These are phyloP conservation scores for Tricholoma flavovirens DNA, from an alignment of 768 basidiomycete species.

Conservation along the genomic window DNA sequence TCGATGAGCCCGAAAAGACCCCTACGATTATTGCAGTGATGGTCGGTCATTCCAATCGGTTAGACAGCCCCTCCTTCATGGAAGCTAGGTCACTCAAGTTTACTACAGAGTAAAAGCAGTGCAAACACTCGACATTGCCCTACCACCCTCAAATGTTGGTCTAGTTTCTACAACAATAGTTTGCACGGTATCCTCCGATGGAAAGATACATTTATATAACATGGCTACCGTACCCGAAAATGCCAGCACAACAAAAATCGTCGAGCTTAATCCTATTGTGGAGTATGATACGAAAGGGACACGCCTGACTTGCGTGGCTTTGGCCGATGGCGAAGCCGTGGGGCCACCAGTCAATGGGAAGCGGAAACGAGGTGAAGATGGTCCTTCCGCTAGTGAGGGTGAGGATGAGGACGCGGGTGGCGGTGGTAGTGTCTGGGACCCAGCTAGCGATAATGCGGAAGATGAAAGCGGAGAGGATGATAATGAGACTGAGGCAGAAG, in stretches of 20 bases:
- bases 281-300: conserved; percentile 20
- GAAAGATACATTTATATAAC: conserved; percentile 75
- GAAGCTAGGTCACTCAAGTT: neutral
- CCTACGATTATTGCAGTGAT: conserved; percentile 67
- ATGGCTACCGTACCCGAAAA: conserved; percentile 43
- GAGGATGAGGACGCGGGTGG: conserved; percentile 18
- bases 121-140: conserved; percentile 56
- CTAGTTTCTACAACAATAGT: conserved; percentile 52
- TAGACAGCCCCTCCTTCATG: conserved; percentile 16
- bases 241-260: neutral
- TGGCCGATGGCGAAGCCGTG: conserved; percentile 26
- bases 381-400: conserved; percentile 15
- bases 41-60: conserved; percentile 87
- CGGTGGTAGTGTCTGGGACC: conserved; percentile 9
- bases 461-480: conserved; percentile 24
- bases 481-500: neutral
- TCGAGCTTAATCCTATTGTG: conserved; percentile 17
- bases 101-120: conserved; percentile 71
- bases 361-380: conserved; percentile 21
- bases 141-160: conserved; percentile 34
- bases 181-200: conserved; percentile 86
- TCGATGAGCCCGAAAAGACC: conserved; percentile 33
- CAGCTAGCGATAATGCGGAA: conserved; percentile 23
- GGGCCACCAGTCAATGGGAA: conserved; percentile 14
- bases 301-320: conserved; percentile 21